phyloP scores from a whole-genome alignment of 2,329 filamentous ascomycete species.

The Cladophialophora bantiana region DNA sequence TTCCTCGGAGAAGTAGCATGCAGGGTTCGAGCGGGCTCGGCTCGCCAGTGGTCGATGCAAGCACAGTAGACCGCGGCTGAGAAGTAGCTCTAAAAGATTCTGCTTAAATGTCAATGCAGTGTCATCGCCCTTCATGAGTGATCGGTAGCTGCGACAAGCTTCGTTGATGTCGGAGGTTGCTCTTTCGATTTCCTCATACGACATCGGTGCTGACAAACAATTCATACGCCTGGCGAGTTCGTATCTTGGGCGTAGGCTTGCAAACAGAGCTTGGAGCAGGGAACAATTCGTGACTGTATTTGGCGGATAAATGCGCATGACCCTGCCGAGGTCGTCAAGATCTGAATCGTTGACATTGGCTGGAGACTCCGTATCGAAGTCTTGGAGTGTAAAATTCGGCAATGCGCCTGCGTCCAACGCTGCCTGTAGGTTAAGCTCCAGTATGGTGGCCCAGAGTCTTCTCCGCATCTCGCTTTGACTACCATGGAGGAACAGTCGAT shows the following conservation, averaged over 20 bases:
- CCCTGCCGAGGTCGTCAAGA: constrained; percentile 37
- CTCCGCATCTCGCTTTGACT: constrained; percentile 41
- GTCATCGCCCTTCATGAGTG: constrained; percentile 33
- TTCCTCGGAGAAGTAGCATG: constrained; percentile 50
- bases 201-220: constrained; percentile 42
- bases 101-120: constrained; percentile 48
- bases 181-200: constrained; percentile 44
- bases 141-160: constrained; percentile 40
- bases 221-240: constrained; percentile 42
- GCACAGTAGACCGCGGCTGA: constrained; percentile 63
- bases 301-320: constrained; percentile 29
- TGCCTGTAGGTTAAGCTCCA: constrained; percentile 46
- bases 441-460: constrained; percentile 47
- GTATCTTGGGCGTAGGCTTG: constrained; percentile 36
- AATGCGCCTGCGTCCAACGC: constrained; percentile 44
- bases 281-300: constrained; percentile 38
- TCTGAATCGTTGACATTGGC: constrained; percentile 49
- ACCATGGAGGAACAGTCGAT: no score
- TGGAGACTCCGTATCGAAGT: constrained; percentile 48
- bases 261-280: constrained; percentile 39
- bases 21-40: constrained; percentile 45
- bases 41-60: constrained; percentile 56
- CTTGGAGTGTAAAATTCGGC: constrained; percentile 42
- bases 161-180: constrained; percentile 43
- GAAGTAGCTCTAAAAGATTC: constrained; percentile 60